These are phyloP conservation scores for Scheffersomyces stipitis DNA, from an alignment of 805 yeast genomes.

Conservation along the genomic window DNA sequence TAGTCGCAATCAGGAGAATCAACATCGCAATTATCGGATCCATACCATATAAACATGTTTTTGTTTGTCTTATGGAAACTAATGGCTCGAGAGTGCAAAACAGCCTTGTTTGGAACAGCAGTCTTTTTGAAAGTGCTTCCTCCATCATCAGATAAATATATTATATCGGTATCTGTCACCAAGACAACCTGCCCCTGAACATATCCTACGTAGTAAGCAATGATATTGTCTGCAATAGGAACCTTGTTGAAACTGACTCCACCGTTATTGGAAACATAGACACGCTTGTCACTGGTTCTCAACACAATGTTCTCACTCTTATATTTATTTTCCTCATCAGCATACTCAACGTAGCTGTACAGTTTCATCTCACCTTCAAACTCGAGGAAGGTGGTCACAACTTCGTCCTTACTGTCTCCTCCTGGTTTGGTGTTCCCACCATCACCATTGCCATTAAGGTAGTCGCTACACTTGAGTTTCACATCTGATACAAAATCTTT, in stretches of 20 bases:
- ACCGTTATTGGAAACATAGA: slow-evolving; percentile 71
- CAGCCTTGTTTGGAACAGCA: slow-evolving; percentile 52
- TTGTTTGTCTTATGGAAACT: slow-evolving; percentile 61
- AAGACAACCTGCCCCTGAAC: slow-evolving; percentile 57
- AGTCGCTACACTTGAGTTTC: slow-evolving; percentile 38
- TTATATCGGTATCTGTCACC: slow-evolving; percentile 45
- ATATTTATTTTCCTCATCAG: slow-evolving; percentile 17
- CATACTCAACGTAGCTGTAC: slow-evolving; percentile 62
- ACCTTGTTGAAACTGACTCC: slow-evolving; percentile 51
- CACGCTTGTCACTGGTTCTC: slow-evolving; percentile 49
- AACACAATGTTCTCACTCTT: slow-evolving; percentile 52
- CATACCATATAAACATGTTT: slow-evolving; percentile 66
- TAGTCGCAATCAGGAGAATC: slow-evolving; percentile 46
- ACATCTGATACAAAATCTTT: slow-evolving; percentile 22
- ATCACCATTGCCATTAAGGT: slow-evolving; percentile 9
- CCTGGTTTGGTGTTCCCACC: not conserved
- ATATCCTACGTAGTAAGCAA: slow-evolving; percentile 61
- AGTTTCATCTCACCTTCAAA: slow-evolving; percentile 55
- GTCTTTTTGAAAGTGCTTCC: slow-evolving; percentile 55
- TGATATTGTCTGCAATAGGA: slow-evolving; percentile 40
- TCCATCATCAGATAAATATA: slow-evolving; percentile 67
- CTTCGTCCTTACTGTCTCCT: slow-evolving; percentile 16
- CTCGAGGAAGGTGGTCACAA: slow-evolving; percentile 38
- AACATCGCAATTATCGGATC: too few species aligned
- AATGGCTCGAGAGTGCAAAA: slow-evolving; percentile 37